Conservation (phyloP, 2,329 filamentous ascomycete species). For the Penicillium sp. region DNA sequence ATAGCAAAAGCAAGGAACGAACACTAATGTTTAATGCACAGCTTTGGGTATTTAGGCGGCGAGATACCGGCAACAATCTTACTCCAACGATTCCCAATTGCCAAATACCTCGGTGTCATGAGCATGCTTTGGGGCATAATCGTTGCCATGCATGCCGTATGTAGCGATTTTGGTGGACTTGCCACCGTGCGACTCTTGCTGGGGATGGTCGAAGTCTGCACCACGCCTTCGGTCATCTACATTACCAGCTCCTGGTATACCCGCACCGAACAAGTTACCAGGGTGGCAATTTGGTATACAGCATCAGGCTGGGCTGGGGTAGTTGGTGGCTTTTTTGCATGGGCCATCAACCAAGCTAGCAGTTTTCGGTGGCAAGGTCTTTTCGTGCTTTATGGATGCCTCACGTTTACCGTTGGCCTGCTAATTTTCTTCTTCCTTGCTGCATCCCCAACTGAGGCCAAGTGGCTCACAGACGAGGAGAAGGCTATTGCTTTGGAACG, state of each 20-base stretch:
- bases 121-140: slow-evolving; percentile 6
- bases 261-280: neutral
- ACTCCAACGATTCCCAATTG: neutral
- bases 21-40: neutral
- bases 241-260: slow-evolving; percentile 4
- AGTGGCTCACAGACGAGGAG: slow-evolving; percentile 16
- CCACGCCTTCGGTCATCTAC: neutral
- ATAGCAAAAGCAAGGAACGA: neutral
- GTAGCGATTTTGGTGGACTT: neutral
- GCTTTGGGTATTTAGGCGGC: slow-evolving; percentile 1
- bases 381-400: slow-evolving; percentile 12
- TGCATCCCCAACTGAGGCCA: slow-evolving; percentile 16
- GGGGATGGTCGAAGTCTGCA: neutral
- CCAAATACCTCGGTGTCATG: slow-evolving; percentile 4
- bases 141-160: neutral
- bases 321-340: neutral
- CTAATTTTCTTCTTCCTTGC: slow-evolving; percentile 14
- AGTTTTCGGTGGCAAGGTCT: slow-evolving; percentile 37
- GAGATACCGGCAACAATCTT: slow-evolving; percentile 2
- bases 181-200: neutral
- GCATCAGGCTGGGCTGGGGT: neutral
- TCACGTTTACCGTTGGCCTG: neutral
- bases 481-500: slow-evolving; percentile 16
- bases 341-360: slow-evolving; percentile 33
- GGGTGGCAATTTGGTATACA: slow-evolving; percentile 5